Base-by-base conservation (phyloP, 169 alveolate species). In the Eimeria falciformis region DNA sequence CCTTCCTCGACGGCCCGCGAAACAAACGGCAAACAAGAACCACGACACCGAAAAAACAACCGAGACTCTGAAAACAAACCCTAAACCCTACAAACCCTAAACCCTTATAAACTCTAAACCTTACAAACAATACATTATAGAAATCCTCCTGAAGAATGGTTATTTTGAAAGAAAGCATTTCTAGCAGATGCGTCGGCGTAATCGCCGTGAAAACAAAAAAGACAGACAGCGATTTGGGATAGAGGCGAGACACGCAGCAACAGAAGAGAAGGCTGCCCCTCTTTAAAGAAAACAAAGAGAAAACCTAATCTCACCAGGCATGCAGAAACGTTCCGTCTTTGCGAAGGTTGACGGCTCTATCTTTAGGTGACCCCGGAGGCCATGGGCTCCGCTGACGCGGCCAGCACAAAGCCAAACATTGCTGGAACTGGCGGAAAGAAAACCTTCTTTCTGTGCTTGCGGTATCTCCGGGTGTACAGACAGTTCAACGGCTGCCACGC, bases 1-100 rank as follows among this genome's bases (percentile, higher is more conserved):
- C 84, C 84, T 6, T 50, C 43, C 21, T 45, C 84, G 5, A 45
- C 84, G 23, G 21, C n/a, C 84, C 65, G 33, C 40, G 84, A 45
- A 21, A 73, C 58, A 45, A 73, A 45, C 62, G 46, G 25, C 2
- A 18, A 46, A 5, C 58, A 21, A 18, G 46, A 45, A 23, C 62
- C 65, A 0, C 84, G n/a, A 33, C 62, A 45, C 58, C 65, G 43
- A 5, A 40, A 73, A n/a, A 73, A 45, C 40, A 73, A n/a, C 33
- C 84, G 84, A 37, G 84, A 73, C n/a, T 25, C 65, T 73, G 65
- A 40, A 45, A 43, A 43, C 43, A 45, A 53, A 17, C 23, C 7
- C 37, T 1, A 71, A 40, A 12, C 17, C 2, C 4, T 33, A 3
- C 56, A 27, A 0, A 4, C 47, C 29, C 25, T 5, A 71, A 14